These are phyloP conservation scores for Candida vaughaniae DNA, from an alignment of 805 yeast species.

Conservation along the genomic window DNA sequence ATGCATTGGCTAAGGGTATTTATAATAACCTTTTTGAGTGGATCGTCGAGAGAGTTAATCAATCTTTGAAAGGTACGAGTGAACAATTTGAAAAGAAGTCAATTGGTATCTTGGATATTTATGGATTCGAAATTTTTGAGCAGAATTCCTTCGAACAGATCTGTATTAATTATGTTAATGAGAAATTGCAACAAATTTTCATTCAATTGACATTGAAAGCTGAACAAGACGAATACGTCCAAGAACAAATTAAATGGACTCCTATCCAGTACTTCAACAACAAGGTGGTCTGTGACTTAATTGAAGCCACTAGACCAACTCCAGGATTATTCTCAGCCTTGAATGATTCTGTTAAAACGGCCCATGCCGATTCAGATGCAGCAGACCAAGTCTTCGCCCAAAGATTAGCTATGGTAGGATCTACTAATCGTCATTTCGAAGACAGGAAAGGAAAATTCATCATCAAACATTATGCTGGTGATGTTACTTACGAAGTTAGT, in stretches of 20 bases:
- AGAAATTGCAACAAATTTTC: constrained; percentile 93
- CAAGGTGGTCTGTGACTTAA: constrained; percentile 93
- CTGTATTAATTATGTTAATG: constrained; percentile 94
- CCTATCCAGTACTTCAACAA: constrained; percentile 96
- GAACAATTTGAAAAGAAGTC: constrained; percentile 48
- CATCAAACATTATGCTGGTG: constrained; percentile 97
- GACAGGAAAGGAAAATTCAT: constrained; percentile 83
- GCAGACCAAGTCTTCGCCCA: constrained; percentile 97
- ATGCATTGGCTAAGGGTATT: constrained; percentile 91
- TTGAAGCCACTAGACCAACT: constrained; percentile 84
- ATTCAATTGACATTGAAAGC: constrained; percentile 94
- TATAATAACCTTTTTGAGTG: constrained; percentile 93
- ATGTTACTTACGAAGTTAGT: constrained; percentile 85
- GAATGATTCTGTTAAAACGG: constrained; percentile 96
- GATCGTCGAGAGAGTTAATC: constrained; percentile 91
- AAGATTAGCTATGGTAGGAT: constrained; percentile 76
- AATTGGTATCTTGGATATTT: constrained; percentile 91
- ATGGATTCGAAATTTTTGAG: constrained; percentile 94
- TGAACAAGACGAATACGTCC: constrained; percentile 95
- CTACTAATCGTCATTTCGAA: constrained; percentile 83
- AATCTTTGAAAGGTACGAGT: constrained; percentile 55
- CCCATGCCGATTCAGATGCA: constrained; percentile 95
- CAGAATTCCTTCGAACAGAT: constrained; percentile 93
- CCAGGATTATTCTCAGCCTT: constrained; percentile 96
- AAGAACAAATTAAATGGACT: constrained; percentile 95